Evolutionary conservation across 1,284 basidiomycete genomes (phyloP).

Genomic region (Boletus putidus): DNA sequence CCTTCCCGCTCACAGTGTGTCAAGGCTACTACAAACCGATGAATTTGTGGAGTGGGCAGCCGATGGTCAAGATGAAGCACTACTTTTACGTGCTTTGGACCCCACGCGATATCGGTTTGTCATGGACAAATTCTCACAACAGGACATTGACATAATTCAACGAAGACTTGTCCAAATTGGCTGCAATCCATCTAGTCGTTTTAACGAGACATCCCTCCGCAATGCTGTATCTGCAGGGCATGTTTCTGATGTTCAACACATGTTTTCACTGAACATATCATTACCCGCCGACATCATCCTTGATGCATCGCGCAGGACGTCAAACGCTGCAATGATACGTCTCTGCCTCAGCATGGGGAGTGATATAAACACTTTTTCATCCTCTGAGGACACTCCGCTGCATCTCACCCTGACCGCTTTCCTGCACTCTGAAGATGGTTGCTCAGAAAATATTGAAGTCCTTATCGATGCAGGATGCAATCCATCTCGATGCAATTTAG

Average conservation of each 20-base stretch:
- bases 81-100: not conserved
- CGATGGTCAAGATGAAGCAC: not conserved
- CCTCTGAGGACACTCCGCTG: constrained; percentile 3
- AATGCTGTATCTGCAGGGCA: constrained; percentile 1
- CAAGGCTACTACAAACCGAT: constrained; percentile 14
- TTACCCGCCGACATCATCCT: constrained; percentile 16
- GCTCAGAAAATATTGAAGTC: not conserved
- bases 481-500: not conserved
- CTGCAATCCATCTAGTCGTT: not conserved
- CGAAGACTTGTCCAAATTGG: constrained; percentile 15
- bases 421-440: not conserved
- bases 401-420: not conserved
- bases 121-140: not conserved
- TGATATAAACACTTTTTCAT: not conserved
- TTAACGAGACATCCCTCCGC: not conserved
- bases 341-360: constrained; percentile 1
- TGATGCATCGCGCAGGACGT: not conserved
- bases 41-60: constrained; percentile 16
- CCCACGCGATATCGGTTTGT: not conserved
- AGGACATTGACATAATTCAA: not conserved
- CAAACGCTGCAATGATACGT: not conserved
- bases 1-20: not conserved
- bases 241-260: not conserved
- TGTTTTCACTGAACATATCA: not conserved
- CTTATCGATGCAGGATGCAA: constrained; percentile 12